These are phyloP conservation scores for Cyberlindnera galapagoensis DNA, from an alignment of 805 yeast species.

Conservation along the genomic window DNA sequence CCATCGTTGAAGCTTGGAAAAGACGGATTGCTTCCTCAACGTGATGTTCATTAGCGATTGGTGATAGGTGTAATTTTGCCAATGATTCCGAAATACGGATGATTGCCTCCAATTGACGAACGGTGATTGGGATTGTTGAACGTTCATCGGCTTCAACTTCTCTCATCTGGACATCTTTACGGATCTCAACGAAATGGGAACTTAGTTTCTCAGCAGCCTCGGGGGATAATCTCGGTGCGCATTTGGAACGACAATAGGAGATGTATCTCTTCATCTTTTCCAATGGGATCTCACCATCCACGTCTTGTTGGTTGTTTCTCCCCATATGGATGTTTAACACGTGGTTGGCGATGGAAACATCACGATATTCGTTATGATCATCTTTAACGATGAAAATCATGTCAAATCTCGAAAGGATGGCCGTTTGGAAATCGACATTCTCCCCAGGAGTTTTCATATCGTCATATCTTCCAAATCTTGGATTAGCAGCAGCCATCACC, in stretches of 20 bases:
- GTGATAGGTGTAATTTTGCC: conserved; percentile 78
- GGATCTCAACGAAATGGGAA: conserved; percentile 85
- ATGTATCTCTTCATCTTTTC: conserved; percentile 89
- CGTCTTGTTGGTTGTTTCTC: conserved; percentile 49
- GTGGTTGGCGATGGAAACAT: conserved; percentile 85
- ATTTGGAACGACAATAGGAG: conserved; percentile 79
- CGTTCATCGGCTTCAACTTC: conserved; percentile 82
- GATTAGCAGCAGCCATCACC: conserved; percentile 97
- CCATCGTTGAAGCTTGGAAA: conserved; percentile 96
- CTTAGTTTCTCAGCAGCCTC: conserved; percentile 88
- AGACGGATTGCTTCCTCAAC: conserved; percentile 94
- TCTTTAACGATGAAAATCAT: conserved; percentile 97
- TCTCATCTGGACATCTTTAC: conserved; percentile 73
- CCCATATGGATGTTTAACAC: conserved; percentile 94
- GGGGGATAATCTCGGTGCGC: conserved; percentile 88
- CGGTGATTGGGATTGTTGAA: conserved; percentile 93
- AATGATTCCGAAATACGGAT: conserved; percentile 91
- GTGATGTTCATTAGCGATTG: conserved; percentile 81
- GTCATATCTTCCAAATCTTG: conserved; percentile 93
- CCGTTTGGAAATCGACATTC: conserved; percentile 95
- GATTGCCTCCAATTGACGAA: conserved; percentile 96
- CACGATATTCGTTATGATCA: conserved; percentile 82
- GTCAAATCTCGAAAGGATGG: conserved; percentile 94
- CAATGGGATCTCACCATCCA: conserved; percentile 74
- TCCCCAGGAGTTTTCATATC: conserved; percentile 96